phyloP scores from a whole-genome alignment of 306 rosid genomes.

The Gleditsia sinensis region DNA sequence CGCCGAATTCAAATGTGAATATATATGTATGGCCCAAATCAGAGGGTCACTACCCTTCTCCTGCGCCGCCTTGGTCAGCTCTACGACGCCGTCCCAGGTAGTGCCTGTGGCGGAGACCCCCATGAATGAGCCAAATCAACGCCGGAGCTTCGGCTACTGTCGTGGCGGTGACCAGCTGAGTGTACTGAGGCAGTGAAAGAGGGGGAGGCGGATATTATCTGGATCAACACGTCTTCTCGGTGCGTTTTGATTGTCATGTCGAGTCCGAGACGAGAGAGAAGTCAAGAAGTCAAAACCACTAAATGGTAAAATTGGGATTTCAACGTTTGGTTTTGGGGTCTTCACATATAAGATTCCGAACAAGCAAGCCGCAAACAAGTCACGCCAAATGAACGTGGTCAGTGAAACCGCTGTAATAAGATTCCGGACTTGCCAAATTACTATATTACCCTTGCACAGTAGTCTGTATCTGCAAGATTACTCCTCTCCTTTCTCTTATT shows the following conservation, averaged over 20 bases:
- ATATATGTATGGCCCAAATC: conserved; percentile 78
- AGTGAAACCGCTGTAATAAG: not conserved
- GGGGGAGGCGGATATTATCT: not conserved
- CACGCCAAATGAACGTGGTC: not conserved
- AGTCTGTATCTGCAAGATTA: not conserved
- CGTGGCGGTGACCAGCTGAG: not conserved
- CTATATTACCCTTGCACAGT: not conserved
- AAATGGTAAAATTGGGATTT: conserved; percentile 1
- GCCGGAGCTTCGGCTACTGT: conserved; percentile 14
- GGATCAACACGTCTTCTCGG: not conserved
- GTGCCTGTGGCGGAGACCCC: conserved; percentile 37
- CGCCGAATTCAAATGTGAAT: conserved; percentile 69
- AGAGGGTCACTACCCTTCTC: conserved; percentile 80
- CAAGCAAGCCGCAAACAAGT: not conserved
- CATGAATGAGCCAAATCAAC: conserved; percentile 42
- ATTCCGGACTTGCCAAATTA: no score
- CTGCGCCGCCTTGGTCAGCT: conserved; percentile 77
- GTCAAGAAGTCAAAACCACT: not conserved
- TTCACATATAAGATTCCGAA: not conserved
- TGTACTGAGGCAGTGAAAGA: not conserved
- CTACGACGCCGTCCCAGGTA: conserved; percentile 60
- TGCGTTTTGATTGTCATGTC: not conserved
- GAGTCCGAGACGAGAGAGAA: not conserved
- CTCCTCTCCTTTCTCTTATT: not conserved
- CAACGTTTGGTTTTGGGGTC: not conserved